Percentiles rank a stretch among this genome's conserved stretches.
phyloP scores from a whole-genome alignment of 108 stramenopile genomes.

The Nitzschia sp. region DNA sequence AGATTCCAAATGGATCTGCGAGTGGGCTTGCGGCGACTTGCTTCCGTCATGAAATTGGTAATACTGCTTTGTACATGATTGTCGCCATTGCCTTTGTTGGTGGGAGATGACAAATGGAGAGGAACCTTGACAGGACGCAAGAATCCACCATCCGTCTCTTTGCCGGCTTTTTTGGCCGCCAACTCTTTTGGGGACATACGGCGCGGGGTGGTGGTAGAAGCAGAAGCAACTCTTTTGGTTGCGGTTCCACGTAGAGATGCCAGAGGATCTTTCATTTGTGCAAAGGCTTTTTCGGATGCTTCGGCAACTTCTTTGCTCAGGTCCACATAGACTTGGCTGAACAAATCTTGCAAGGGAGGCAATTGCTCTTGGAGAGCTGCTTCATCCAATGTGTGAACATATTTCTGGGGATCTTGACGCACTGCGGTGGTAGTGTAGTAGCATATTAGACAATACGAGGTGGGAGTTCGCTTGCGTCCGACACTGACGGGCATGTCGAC shows the following conservation, averaged over 20 bases:
- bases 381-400: conserved; percentile 36
- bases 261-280: conserved; percentile 36
- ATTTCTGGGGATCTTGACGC: conserved; percentile 39
- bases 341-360: conserved; percentile 57
- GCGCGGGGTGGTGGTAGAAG: conserved; percentile 35
- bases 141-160: conserved; percentile 59
- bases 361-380: conserved; percentile 49
- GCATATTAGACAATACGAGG: conserved; percentile 55
- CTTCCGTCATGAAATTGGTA: conserved; percentile 30
- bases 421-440: conserved; percentile 75
- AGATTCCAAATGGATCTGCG: conserved; percentile 67
- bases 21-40: conserved; percentile 40
- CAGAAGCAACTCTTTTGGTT: not conserved
- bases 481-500: conserved; percentile 29
- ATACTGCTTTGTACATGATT: conserved; percentile 27
- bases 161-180: conserved; percentile 22
- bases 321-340: conserved; percentile 69
- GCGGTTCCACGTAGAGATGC: conserved; percentile 26
- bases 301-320: conserved; percentile 59
- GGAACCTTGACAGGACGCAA: conserved; percentile 51
- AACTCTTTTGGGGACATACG: conserved; percentile 26
- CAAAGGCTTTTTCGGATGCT: conserved; percentile 57
- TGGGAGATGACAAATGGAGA: conserved; percentile 36
- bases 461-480: conserved; percentile 25
- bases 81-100: conserved; percentile 29